Conservation (phyloP, 2,329 filamentous ascomycete species). For the Lecanoromycetidae sp. region DNA sequence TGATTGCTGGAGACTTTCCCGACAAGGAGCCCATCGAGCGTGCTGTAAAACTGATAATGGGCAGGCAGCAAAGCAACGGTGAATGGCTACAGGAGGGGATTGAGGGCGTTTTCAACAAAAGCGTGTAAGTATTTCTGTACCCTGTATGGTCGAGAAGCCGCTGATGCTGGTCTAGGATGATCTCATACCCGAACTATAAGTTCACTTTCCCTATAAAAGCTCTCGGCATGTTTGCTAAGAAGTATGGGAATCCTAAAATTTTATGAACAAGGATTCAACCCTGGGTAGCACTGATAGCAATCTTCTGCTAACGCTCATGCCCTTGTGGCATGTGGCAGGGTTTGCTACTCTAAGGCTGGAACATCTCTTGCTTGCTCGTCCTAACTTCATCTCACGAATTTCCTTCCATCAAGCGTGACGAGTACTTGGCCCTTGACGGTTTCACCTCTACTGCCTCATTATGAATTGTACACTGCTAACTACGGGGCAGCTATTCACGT, state of each 20-base stretch:
- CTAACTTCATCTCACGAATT: no score
- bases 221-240: slow-evolving; percentile 71
- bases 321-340: no score
- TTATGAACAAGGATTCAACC: no score
- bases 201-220: slow-evolving; percentile 92
- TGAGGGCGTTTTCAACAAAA: slow-evolving; percentile 98
- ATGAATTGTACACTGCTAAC: no score
- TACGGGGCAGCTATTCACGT: no score
- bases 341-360: no score
- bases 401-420: no score
- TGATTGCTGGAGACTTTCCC: slow-evolving; percentile 74
- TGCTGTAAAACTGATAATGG: slow-evolving; percentile 71
- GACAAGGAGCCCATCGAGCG: slow-evolving; percentile 58
- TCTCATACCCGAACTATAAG: slow-evolving; percentile 98
- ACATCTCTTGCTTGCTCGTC: no score
- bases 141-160: slow-evolving; percentile 1
- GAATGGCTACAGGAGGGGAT: slow-evolving; percentile 95
- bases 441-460: no score
- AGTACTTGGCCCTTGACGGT: no score
- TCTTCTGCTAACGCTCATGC: no score
- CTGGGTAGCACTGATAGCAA: no score
- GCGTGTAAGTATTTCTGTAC: slow-evolving; percentile 52
- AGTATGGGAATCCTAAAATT: slow-evolving; percentile 40
- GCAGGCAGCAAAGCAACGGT: slow-evolving; percentile 72
- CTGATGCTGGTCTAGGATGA: slow-evolving; percentile 53